Evolutionary conservation across 2,329 filamentous ascomycete species (phyloP).

Genomic region (Fusarium graminum): DNA sequence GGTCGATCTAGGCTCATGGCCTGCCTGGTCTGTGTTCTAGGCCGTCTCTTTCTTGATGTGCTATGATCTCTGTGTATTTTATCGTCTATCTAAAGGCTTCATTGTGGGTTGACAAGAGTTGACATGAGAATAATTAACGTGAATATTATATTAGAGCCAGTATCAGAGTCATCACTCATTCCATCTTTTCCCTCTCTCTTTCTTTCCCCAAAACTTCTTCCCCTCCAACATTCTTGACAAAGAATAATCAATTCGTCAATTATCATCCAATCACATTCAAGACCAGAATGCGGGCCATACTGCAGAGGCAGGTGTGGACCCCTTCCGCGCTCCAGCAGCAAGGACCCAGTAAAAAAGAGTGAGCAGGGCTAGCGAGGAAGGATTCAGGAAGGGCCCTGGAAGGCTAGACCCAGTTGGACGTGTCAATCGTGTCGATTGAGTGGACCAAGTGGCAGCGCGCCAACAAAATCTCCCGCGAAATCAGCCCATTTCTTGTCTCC

Average conservation of each 20-base stretch:
- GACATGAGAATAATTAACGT: not conserved
- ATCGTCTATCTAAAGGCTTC: not conserved
- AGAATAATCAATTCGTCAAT: slow-evolving; percentile 31
- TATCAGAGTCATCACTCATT: not conserved
- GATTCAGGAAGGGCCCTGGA: slow-evolving; percentile 22
- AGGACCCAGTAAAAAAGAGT: slow-evolving; percentile 36
- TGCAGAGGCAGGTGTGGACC: slow-evolving; percentile 32
- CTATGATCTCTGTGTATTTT: not conserved
- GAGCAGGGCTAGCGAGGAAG: slow-evolving; percentile 18
- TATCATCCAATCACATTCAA: slow-evolving; percentile 36
- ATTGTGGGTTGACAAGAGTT: not conserved
- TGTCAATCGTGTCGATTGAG: slow-evolving; percentile 41
- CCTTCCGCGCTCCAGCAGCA: slow-evolving; percentile 30
- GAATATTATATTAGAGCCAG: not conserved
- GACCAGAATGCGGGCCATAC: slow-evolving; percentile 19
- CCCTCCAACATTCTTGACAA: slow-evolving; percentile 1
- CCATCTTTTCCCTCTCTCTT: slow-evolving; percentile 1
- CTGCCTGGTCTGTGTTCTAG: slow-evolving; percentile 26
- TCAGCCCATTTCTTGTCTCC: slow-evolving; percentile 56
- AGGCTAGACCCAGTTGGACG: slow-evolving; percentile 39
- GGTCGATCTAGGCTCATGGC: slow-evolving; percentile 18
- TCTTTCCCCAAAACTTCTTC: slow-evolving; percentile 9
- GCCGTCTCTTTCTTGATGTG: slow-evolving; percentile 8
- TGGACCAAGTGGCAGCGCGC: slow-evolving; percentile 44
- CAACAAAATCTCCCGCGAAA: slow-evolving; percentile 52